These are phyloP conservation scores for Ustilago shanxiensis DNA, from an alignment of 1,284 basidiomycete genomes.

Conservation along the genomic window DNA sequence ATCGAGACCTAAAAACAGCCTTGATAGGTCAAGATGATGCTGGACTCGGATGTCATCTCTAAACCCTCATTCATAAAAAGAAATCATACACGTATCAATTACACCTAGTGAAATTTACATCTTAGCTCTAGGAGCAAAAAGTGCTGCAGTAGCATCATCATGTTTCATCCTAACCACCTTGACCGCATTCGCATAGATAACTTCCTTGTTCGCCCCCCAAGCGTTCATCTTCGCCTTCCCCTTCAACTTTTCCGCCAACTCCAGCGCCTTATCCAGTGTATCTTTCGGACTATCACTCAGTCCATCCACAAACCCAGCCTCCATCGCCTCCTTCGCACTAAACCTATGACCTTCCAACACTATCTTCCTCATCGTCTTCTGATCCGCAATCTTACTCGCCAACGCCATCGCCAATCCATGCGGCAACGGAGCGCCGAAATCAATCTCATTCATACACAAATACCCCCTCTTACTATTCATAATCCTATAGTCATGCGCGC, in stretches of 20 bases:
- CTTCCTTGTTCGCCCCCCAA: slow-evolving; percentile 74
- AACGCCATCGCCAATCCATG: slow-evolving; percentile 75
- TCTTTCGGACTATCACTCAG: slow-evolving; percentile 75
- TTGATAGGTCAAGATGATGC: neutral
- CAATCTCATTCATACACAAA: slow-evolving; percentile 88
- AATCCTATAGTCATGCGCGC: slow-evolving; percentile 89
- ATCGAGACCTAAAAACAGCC: slow-evolving; percentile 10
- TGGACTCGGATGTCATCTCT: slow-evolving; percentile 1
- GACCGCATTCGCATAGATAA: slow-evolving; percentile 48
- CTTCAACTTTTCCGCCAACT: slow-evolving; percentile 71
- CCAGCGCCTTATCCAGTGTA: slow-evolving; percentile 74
- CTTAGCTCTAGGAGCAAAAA: slow-evolving; percentile 38
- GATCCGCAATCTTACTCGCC: slow-evolving; percentile 77
- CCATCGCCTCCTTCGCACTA: slow-evolving; percentile 79
- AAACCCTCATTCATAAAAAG: no score
- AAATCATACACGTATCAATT: no score
- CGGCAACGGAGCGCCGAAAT: slow-evolving; percentile 62
- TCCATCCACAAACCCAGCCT: slow-evolving; percentile 79
- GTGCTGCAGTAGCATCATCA: slow-evolving; percentile 21
- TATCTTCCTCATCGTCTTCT: slow-evolving; percentile 79
- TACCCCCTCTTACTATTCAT: slow-evolving; percentile 87
- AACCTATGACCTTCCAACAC: slow-evolving; percentile 87
- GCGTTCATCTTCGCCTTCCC: slow-evolving; percentile 71
- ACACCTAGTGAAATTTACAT: no score
- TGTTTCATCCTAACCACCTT: slow-evolving; percentile 38